These are phyloP conservation scores for Buddleja alternifolia DNA, from an alignment of 257 asterid species.

Conservation along the genomic window DNA sequence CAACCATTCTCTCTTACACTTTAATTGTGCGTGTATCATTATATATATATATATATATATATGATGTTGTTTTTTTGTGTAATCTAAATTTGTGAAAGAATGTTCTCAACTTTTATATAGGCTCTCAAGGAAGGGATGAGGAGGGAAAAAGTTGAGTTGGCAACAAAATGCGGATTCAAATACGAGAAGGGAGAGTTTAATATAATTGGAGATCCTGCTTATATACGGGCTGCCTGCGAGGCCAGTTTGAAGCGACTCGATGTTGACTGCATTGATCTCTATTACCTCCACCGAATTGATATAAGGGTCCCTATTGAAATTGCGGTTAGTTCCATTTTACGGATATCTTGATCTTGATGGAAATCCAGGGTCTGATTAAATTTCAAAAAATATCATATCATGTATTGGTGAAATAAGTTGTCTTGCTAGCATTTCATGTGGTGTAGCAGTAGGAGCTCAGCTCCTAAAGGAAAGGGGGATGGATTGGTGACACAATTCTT, in stretches of 20 bases:
- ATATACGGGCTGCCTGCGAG: conserved; percentile 33
- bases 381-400: too few species aligned
- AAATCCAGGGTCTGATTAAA: too few species aligned
- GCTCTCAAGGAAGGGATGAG: conserved; percentile 33
- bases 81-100: background rate
- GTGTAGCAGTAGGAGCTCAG: too few species aligned
- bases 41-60: background rate
- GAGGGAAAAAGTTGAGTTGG: conserved; percentile 35
- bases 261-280: conserved; percentile 34
- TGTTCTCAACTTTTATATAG: conserved; percentile 12
- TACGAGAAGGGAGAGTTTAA: conserved; percentile 3
- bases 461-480: too few species aligned
- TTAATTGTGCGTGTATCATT: background rate
- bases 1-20: background rate
- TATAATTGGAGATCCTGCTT: conserved; percentile 24
- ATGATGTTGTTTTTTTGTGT: too few species aligned
- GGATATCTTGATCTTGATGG: too few species aligned
- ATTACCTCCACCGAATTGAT: conserved; percentile 33
- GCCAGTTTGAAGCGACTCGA: conserved; percentile 39
- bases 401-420: too few species aligned
- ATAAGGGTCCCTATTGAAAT: conserved; percentile 30
- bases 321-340: conserved; percentile 20
- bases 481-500: too few species aligned
- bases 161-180: conserved; percentile 31
- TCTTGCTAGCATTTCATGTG: too few species aligned